Evolutionary conservation across 2,329 filamentous ascomycete species (phyloP).

Genomic region (Neopestalotiopsis sp.): DNA sequence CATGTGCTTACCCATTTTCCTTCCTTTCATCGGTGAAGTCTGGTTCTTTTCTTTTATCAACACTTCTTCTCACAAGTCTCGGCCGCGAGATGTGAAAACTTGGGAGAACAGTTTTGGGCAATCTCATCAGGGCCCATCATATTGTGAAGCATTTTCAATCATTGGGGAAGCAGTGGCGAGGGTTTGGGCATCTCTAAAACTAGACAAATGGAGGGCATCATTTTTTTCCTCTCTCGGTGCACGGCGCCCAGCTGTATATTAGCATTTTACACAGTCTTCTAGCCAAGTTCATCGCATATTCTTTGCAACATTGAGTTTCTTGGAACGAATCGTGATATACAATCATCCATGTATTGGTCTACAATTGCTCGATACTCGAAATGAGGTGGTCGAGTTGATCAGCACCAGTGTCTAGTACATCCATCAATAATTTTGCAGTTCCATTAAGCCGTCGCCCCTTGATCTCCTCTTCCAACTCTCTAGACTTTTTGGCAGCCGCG

Average conservation of each 20-base stretch:
- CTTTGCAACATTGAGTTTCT: not conserved
- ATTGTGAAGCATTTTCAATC: conserved; percentile 3
- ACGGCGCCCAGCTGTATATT: conserved; percentile 6
- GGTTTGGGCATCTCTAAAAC: not conserved
- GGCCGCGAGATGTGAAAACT: not conserved
- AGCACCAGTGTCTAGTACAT: conserved; percentile 43
- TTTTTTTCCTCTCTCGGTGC: not conserved
- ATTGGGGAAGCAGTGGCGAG: not conserved
- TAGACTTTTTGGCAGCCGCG: conserved; percentile 79
- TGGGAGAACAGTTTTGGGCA: not conserved
- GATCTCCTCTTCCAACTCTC: conserved; percentile 78
- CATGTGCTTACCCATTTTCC: not conserved
- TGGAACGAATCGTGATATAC: not conserved
- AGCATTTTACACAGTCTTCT: not conserved
- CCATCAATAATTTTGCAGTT: conserved; percentile 46
- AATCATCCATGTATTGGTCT: conserved; percentile 22
- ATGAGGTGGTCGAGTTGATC: conserved; percentile 60
- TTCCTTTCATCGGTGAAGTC: not conserved
- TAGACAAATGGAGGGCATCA: not conserved
- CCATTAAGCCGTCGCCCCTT: conserved; percentile 65
- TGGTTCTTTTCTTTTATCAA: not conserved
- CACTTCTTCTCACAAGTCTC: not conserved
- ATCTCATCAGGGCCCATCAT: not conserved
- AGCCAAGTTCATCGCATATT: not conserved
- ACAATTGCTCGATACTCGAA: conserved; percentile 65